These are phyloP conservation scores for Sanguinoderma infundibulare DNA, from an alignment of 1,284 basidiomycete species.

Conservation along the genomic window DNA sequence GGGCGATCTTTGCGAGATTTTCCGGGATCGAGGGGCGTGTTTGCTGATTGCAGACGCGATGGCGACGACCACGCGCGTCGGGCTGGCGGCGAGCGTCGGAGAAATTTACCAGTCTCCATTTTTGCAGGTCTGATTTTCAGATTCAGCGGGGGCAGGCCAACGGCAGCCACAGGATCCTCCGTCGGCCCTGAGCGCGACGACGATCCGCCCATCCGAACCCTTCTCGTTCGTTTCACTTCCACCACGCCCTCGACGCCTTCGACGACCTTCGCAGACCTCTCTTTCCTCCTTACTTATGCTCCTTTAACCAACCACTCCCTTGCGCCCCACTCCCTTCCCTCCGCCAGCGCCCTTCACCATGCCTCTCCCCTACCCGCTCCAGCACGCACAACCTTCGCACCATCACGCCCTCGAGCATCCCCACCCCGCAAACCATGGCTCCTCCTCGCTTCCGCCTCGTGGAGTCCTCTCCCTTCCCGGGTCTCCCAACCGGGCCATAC, in stretches of 20 bases:
- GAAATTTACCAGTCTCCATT: slow-evolving; percentile 1
- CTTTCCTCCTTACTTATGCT: slow-evolving; percentile 2
- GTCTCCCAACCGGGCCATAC: slow-evolving; percentile 7
- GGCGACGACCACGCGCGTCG: neutral
- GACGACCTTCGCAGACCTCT: neutral
- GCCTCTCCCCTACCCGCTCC: slow-evolving; percentile 7
- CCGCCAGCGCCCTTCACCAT: slow-evolving; percentile 1
- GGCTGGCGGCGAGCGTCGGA: neutral
- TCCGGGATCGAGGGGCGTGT: neutral
- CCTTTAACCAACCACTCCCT: slow-evolving; percentile 12
- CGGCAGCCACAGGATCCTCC: neutral
- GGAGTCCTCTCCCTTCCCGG: slow-evolving; percentile 17
- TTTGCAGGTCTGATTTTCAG: neutral
- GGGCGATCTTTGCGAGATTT: neutral
- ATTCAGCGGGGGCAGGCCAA: neutral
- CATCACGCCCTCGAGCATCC: slow-evolving; percentile 2
- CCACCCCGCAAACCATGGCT: neutral
- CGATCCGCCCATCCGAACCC: neutral
- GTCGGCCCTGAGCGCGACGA: neutral
- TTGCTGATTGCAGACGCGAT: neutral
- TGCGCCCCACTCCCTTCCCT: neutral
- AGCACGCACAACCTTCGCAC: neutral
- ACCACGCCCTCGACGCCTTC: neutral
- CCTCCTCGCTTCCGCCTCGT: slow-evolving; percentile 1
- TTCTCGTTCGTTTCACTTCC: neutral